Percentiles rank a stretch among this genome's conserved stretches.
phyloP scores from a whole-genome alignment of 768 basidiomycete genomes.

The Mycena pura region DNA sequence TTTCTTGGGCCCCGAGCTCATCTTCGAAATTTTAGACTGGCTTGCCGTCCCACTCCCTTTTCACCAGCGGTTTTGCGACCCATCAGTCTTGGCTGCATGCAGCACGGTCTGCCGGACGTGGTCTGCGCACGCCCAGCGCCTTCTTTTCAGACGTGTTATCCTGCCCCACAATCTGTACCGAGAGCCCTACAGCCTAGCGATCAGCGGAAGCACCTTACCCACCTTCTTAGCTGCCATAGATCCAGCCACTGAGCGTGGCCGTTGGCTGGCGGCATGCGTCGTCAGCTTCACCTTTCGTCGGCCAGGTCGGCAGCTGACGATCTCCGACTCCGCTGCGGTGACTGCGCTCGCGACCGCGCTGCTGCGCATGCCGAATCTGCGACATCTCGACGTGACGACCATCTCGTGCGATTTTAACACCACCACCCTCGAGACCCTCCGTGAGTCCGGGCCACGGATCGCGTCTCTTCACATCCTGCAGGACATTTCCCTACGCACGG shows the following conservation, averaged over 20 bases:
- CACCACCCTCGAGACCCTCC: slow-evolving; percentile 1
- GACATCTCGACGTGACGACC: slow-evolving; percentile 24
- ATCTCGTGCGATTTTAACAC: slow-evolving; percentile 8
- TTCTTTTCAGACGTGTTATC: slow-evolving; percentile 50
- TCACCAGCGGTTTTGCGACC: slow-evolving; percentile 21
- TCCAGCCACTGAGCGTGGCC: slow-evolving; percentile 15
- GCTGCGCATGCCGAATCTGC: slow-evolving; percentile 20
- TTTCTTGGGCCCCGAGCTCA: slow-evolving; percentile 15
- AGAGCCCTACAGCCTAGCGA: slow-evolving; percentile 3
- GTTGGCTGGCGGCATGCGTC: slow-evolving; percentile 14
- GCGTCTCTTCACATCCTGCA: slow-evolving; percentile 12
- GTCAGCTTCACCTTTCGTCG: slow-evolving; percentile 19
- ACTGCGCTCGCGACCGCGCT: slow-evolving; percentile 12
- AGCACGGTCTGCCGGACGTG: slow-evolving; percentile 52
- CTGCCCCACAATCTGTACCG: slow-evolving; percentile 32
- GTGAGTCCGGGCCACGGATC: slow-evolving; percentile 8
- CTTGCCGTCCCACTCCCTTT: slow-evolving; percentile 15
- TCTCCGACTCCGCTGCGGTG: neutral
- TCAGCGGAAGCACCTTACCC: neutral
- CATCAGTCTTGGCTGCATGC: slow-evolving; percentile 40
- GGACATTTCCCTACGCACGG: slow-evolving; percentile 6
- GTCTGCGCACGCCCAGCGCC: slow-evolving; percentile 50
- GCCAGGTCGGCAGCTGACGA: slow-evolving; percentile 1
- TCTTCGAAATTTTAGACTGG: slow-evolving; percentile 22
- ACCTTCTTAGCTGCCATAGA: slow-evolving; percentile 21